Conservation (phyloP, 2,329 filamentous ascomycete species). For the Beauveria scarabaeidicola region DNA sequence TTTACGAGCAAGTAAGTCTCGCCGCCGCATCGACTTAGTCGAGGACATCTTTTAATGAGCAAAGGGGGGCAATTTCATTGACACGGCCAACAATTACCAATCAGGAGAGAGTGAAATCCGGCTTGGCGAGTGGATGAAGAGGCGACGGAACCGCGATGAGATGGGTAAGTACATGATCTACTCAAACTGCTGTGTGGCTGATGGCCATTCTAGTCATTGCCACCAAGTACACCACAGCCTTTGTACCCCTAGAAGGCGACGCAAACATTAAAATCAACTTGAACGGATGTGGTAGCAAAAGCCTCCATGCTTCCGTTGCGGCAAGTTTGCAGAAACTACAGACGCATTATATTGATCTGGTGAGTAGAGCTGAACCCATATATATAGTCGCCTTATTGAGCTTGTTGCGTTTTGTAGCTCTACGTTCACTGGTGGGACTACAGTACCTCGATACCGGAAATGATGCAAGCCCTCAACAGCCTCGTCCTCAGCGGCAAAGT, state of each 20-base stretch:
- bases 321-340: slow-evolving; percentile 52
- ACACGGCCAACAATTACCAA: slow-evolving; percentile 63
- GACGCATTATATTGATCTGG: slow-evolving; percentile 61
- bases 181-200: too few relatives aligned
- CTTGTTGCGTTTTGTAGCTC: slow-evolving; percentile 43
- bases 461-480: slow-evolving; percentile 60
- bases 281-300: slow-evolving; percentile 55
- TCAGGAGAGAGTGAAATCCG: slow-evolving; percentile 52
- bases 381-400: neutral
- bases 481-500: slow-evolving; percentile 55
- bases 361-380: slow-evolving; percentile 19
- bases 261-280: slow-evolving; percentile 42
- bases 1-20: slow-evolving; percentile 42
- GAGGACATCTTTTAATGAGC: neutral
- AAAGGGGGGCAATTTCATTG: slow-evolving; percentile 58
- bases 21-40: neutral
- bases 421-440: slow-evolving; percentile 63
- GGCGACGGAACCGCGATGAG: slow-evolving; percentile 54
- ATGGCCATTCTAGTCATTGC: slow-evolving; percentile 44
- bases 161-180: slow-evolving; percentile 27
- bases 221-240: slow-evolving; percentile 60
- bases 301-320: slow-evolving; percentile 45
- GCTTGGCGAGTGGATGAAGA: slow-evolving; percentile 64
- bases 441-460: slow-evolving; percentile 38
- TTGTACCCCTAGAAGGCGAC: slow-evolving; percentile 27